Evolutionary conservation across 148 eudicot species (phyloP), one percentile per base, ranked within the genome.

Genomic region (Chenopodium berlandieri): DNA sequence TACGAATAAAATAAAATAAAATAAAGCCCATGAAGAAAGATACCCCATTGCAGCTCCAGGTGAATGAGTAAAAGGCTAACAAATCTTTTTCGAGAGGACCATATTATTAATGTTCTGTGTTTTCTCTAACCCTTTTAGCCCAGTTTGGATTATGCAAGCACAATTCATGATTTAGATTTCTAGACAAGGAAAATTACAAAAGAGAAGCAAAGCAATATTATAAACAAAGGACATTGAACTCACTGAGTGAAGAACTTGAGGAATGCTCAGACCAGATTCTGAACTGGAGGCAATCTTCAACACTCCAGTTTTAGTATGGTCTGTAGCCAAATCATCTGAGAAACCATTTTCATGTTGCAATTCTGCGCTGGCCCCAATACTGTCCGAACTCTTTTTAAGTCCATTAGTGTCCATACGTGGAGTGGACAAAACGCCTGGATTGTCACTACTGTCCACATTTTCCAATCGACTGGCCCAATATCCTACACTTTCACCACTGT

Each of bases 211-310:
- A 67, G 44, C 9, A 68, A 47, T 68, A 17, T 2, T 19, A 76
- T 25, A 50, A 71, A 14, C 60, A 12, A 74, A 25, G 47, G 31
- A 66, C 58, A 79, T n/a, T 64, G 68, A 80, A 86, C 97, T 89
- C 85, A 96, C 99, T 83, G 84, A 64, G 86, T 96, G 97, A 80
- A 96, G 95, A 81, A 96, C 82, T 85, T 92, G 94, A 74, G 99
- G 98, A 87, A 96, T 94, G 90, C 99, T 96, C 25, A 88, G 91
- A 81, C 93, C 92, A n/a, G 89, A 81, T 78, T 92, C 99, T 4
- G 89, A 76, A 82, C 86, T 64, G 71, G 92, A 82, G 73, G 78
- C 88, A 47, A 85, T 76, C 78, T 86, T 89, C 83, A 90, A 76
- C 68, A 88, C 77, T 47, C 84, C 83, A 83, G 88, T 81, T 73